phyloP scores from a whole-genome alignment of 768 basidiomycete genomes.

The Dioszegia aurantiaca region DNA sequence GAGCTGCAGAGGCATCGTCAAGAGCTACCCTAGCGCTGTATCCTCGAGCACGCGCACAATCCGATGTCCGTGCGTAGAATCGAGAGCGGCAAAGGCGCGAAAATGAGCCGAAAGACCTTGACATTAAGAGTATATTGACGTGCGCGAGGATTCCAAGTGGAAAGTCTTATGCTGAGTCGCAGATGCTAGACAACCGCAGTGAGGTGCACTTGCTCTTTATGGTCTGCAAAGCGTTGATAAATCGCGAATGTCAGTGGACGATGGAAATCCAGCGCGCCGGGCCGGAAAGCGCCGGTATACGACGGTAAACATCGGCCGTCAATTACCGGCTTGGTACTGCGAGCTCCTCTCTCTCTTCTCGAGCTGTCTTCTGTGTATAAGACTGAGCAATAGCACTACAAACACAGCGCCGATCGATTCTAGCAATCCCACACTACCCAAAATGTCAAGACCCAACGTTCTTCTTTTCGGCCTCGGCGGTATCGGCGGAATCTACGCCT shows the following conservation, averaged over 20 bases:
- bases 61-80: too few relatives aligned
- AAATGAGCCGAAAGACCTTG: too few relatives aligned
- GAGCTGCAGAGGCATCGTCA: too few relatives aligned
- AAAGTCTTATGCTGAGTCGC: too few relatives aligned
- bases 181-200: too few relatives aligned
- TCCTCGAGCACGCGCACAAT: too few relatives aligned
- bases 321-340: not conserved
- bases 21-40: too few relatives aligned
- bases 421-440: not conserved
- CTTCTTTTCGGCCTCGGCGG: conserved; percentile 49
- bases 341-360: not conserved
- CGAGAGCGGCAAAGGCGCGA: too few relatives aligned
- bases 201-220: too few relatives aligned
- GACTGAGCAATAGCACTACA: not conserved
- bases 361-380: not conserved
- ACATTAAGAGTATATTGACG: too few relatives aligned
- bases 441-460: conserved; percentile 35
- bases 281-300: not conserved
- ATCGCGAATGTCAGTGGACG: not conserved
- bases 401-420: not conserved
- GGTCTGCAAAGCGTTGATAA: not conserved
- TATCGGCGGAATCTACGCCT: conserved; percentile 51
- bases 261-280: not conserved
- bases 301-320: not conserved
- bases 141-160: too few relatives aligned